Evolutionary conservation across 306 rosid genomes (phyloP), one percentile per base, ranked within the genome.

Genomic region (Cucurbita ficifolia): DNA sequence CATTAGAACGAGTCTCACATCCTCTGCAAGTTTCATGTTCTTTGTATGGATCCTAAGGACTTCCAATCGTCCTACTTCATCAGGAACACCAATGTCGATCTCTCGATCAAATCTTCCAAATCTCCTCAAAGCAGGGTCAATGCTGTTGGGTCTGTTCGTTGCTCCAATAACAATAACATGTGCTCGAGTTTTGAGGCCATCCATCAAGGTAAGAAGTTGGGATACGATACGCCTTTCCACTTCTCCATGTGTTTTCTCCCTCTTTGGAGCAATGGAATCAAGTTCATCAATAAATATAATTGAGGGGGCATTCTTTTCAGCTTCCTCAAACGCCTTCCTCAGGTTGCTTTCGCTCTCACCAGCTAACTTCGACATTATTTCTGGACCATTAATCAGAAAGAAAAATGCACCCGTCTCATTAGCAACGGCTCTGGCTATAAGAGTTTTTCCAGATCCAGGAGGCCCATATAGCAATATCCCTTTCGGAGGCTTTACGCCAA

Each of bases 401-500:
- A 86, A 88, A 82, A 88, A 88, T n/a, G 86, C 89, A 38, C 89
- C 90, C 13, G 94, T 88, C 78, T 88, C 90, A 75, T 88, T 88
- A 49, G 94, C 94, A 17, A 88, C 90, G 67, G 90, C 94, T 81
- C 87, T 84, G 22, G 89, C 89, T 57, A 86, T 82, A 69, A 86
- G 74, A 43, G 90, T 88, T 69, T 88, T 86, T 54, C 94, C 94
- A 24, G 94, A 86, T 74, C 94, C 87, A 48, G 94, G 89, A 52
- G 89, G 94, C 43, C 94, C 90, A 81, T 84, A 83, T n/a, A 86
- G 87, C 82, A 88, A 79, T 72, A 88, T 86, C 9, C 93, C 93
- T 72, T 88, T 86, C 5, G 93, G 93, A 17, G 90, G 93, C 81
- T 88, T 86, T 53, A 88, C 93, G 70, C 90, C 92, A 68, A 86